Base-by-base conservation (phyloP, 2,329 filamentous ascomycete species). In the Cyanodermella asteris region DNA sequence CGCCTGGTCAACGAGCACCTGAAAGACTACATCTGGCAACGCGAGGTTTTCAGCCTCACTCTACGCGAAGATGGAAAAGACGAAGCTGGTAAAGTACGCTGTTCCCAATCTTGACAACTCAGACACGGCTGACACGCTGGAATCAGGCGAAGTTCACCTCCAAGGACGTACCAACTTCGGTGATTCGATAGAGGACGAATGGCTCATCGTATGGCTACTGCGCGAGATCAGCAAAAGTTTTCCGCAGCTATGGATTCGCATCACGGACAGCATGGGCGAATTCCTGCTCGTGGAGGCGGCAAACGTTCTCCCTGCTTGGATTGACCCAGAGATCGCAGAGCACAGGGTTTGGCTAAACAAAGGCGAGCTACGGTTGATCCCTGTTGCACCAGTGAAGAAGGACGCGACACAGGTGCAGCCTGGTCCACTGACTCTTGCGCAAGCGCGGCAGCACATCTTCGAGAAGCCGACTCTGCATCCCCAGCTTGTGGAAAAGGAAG, bases 101-200 rank as follows among this genome's bases (percentile, higher is more conserved):
- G 14, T 11, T 20, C 9, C 13, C 7, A 17, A 28, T 27, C 16
- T 22, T 25, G 25, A 30, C 34, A 31, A 28, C 18, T 13, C 3
- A 23, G 7, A 20, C 14, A n/a, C 6, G 28, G 25, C 35, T 40
- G 32, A 42, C 34, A 17, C n/a, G 6, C 18, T 13, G n/a, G 14
- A 8, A 24, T 28, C 16, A 58, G 55, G 53, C 3, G 42, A 47
- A 24, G 57, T 53, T 36, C 69, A 71, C 34, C 60, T 97, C 5
- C 63, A 67, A 33, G 84, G 84, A 12, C 56, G 59, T 25, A 87
- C 80, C 1, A 76, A 84, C 43, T 94, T 81, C 40, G 82, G 84
- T 6, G 90, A 97, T 47, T 87, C 81, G 0, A 71, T 94, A 4
- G 84, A 91, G 41, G 87, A 97, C 39, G 90, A 97, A 53, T 97